Conservation (phyloP, 1,284 basidiomycete genomes). For the Psilocybe mexicana region DNA sequence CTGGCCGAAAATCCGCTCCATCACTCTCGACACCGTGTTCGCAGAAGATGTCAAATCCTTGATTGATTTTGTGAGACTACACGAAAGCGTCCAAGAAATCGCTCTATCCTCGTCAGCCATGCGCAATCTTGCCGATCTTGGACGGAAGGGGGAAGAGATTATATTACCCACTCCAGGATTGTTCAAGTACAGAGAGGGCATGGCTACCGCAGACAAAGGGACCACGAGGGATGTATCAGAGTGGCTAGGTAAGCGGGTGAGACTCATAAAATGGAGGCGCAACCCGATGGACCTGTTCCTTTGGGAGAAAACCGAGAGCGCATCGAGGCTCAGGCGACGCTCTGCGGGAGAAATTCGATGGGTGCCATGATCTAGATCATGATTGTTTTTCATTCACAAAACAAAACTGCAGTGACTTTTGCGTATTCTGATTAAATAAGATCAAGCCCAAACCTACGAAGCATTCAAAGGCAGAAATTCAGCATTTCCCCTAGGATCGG, state of each 20-base stretch:
- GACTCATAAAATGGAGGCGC: too few species aligned
- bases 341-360: too few species aligned
- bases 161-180: background rate
- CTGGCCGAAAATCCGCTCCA: slow-evolving; percentile 2
- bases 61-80: background rate
- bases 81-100: background rate
- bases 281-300: too few species aligned
- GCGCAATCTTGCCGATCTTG: background rate
- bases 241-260: background rate
- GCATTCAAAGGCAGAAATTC: too few species aligned
- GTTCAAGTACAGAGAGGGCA: background rate
- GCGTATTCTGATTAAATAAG: too few species aligned
- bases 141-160: background rate
- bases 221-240: background rate
- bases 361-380: too few species aligned
- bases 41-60: background rate
- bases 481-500: too few species aligned
- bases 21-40: background rate
- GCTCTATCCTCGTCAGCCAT: background rate
- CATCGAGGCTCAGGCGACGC: too few species aligned
- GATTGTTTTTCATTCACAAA: too few species aligned
- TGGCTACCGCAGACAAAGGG: background rate
- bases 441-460: too few species aligned
- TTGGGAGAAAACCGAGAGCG: too few species aligned
- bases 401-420: too few species aligned